Conservation (phyloP, 768 basidiomycete species). For the Boletus bicolor region DNA sequence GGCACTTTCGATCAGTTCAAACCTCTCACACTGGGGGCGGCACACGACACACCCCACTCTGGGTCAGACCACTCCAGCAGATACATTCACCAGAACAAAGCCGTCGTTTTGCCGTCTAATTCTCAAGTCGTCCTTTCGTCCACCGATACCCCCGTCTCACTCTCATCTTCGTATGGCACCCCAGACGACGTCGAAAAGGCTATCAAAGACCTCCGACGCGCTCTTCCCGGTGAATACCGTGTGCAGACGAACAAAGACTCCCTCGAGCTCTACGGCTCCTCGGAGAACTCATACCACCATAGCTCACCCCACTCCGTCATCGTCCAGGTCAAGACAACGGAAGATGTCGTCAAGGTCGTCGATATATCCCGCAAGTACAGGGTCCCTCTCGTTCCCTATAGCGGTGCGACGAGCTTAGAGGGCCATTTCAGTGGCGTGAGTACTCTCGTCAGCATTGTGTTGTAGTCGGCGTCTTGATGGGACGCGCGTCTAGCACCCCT, state of each 20-base stretch:
- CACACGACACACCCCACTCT: neutral
- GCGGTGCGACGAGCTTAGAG: constrained; percentile 85
- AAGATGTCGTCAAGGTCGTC: constrained; percentile 80
- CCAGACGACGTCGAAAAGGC: constrained; percentile 46
- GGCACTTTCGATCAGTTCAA: neutral
- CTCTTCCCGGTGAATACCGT: constrained; percentile 43
- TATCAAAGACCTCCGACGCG: constrained; percentile 48
- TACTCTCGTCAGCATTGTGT: neutral
- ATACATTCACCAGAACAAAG: constrained; percentile 4
- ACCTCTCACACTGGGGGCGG: constrained; percentile 1
- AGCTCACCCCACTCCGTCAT: constrained; percentile 53
- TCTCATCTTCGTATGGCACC: constrained; percentile 41
- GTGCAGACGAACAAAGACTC: constrained; percentile 52
- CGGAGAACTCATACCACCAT: constrained; percentile 67
- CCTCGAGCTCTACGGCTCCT: constrained; percentile 58
- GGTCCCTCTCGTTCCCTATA: constrained; percentile 77
- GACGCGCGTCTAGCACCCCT: constrained; percentile 29
- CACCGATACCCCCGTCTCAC: neutral
- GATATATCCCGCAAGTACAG: constrained; percentile 69
- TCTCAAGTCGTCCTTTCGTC: neutral
- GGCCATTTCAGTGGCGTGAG: constrained; percentile 79
- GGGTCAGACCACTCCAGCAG: neutral
- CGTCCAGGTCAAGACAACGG: constrained; percentile 62
- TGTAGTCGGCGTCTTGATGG: constrained; percentile 2
- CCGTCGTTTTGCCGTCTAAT: neutral